Base-by-base conservation (phyloP, 2,329 filamentous ascomycete genomes). In the Pseudopyricularia cyperi region DNA sequence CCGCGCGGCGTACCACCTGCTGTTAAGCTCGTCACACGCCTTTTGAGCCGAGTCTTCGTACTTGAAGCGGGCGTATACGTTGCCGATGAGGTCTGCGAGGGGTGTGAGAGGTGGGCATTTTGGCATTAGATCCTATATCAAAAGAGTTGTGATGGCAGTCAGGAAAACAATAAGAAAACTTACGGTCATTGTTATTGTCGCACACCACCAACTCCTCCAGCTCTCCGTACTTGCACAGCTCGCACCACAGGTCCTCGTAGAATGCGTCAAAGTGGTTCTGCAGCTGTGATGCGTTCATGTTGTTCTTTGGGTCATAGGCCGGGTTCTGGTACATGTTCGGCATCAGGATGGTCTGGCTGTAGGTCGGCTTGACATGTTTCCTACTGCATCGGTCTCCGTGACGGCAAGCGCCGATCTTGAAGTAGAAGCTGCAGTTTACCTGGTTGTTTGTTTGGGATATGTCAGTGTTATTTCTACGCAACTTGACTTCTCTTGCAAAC, bases 181-280 rank as follows among this genome's bases (percentile, higher is more conserved):
- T 28, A 51, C 50, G 91, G 66, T 98, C 93, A 71, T 98, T 98
- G 71, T 97, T 97, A 71, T 98, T 98, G 73, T 98, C 93, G 71
- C 93, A 98, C 3, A 98, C 91, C 12, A 98, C 93, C 12, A 98
- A 80, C 73, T 98, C 93, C 72, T 98, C 93, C 34, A 97, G 77
- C 71, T 97, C 89, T 60, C 93, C 93, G 68, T 94, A 98, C 72
- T 95, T 89, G 84, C 93, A 97, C 75, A 98, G 88, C 79, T 98
- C 93, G 73, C 91, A 97, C 91, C 93, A 98, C 59, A 98, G 89
- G 68, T 98, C 93, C 74, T 98, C 93, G 76, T 98, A 98, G 70
- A 98, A 98, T 64, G 93, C 93, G 71, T 98, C 93, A 67, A 98
- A 98, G 79, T 98, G 93, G 74, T 95, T 95, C 71, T 96, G 91